phyloP scores from a whole-genome alignment of 2,329 filamentous ascomycete genomes.

The Neurospora crassa region DNA sequence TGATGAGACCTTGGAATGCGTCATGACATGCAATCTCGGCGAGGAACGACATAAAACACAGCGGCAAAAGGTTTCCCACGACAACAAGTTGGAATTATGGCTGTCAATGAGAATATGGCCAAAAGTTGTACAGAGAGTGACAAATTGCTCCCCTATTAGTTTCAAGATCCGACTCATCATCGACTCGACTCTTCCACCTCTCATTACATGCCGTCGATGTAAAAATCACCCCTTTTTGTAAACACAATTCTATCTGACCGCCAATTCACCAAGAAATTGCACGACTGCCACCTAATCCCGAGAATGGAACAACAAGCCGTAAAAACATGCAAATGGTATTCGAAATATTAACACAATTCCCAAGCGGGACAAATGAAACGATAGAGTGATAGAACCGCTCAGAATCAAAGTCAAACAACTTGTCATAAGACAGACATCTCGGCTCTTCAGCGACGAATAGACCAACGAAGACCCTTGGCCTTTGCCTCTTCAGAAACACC shows the following conservation, averaged over 20 bases:
- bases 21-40: not conserved
- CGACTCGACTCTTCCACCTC: conserved; percentile 5
- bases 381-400: not conserved
- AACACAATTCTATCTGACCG: conserved; percentile 10
- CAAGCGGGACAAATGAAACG: conserved; percentile 7
- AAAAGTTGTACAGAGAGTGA: conserved; percentile 14
- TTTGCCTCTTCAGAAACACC: not conserved
- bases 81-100: not conserved
- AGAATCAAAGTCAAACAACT: not conserved
- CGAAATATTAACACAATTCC: conserved; percentile 10
- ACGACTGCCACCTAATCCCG: conserved; percentile 1
- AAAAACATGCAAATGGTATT: conserved; percentile 15
- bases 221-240: conserved; percentile 8
- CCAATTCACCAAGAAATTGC: conserved; percentile 10
- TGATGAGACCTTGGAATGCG: not conserved
- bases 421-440: not conserved
- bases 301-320: conserved; percentile 1
- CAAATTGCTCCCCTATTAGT: conserved; percentile 13
- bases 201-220: conserved; percentile 11
- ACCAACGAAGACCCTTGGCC: conserved; percentile 13
- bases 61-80: not conserved
- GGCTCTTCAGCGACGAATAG: conserved; percentile 4
- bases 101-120: not conserved
- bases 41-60: not conserved
- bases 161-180: conserved; percentile 13